phyloP scores from a whole-genome alignment of 1,284 basidiomycete genomes.

The Puccinia horiana region DNA sequence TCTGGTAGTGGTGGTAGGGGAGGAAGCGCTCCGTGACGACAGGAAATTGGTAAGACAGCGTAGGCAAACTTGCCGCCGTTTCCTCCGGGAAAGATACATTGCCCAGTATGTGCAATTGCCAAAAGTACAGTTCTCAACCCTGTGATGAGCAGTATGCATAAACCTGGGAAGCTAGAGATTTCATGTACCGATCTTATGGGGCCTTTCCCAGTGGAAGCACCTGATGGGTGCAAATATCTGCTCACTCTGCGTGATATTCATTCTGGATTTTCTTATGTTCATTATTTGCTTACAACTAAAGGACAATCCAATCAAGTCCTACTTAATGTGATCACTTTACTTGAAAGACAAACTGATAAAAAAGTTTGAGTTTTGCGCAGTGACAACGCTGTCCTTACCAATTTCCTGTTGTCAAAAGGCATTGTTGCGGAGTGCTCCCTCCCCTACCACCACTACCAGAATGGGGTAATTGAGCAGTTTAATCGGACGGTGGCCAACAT shows the following conservation, averaged over 20 bases:
- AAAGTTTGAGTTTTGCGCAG: neutral
- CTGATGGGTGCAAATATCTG: neutral
- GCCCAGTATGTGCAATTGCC: neutral
- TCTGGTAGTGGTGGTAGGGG: conserved; percentile 27
- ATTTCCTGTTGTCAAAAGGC: neutral
- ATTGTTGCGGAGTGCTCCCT: neutral
- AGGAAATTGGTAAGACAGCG: neutral
- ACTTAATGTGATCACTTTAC: neutral
- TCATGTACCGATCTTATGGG: neutral
- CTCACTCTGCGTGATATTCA: neutral
- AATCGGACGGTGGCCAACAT: neutral
- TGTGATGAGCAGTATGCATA: neutral
- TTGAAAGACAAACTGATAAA: neutral
- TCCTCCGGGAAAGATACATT: neutral
- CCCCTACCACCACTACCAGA: conserved; percentile 27
- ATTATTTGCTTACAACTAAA: neutral
- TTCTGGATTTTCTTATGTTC: neutral
- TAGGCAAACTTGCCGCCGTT: neutral
- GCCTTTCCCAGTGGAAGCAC: neutral
- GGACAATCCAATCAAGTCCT: neutral
- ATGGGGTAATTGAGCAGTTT: neutral
- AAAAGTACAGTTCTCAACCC: neutral
- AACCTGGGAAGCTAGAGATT: neutral
- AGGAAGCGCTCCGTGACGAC: neutral
- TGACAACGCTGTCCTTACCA: neutral